Base-by-base conservation (phyloP, 768 basidiomycete species). In the Sarcodon aspratus region DNA sequence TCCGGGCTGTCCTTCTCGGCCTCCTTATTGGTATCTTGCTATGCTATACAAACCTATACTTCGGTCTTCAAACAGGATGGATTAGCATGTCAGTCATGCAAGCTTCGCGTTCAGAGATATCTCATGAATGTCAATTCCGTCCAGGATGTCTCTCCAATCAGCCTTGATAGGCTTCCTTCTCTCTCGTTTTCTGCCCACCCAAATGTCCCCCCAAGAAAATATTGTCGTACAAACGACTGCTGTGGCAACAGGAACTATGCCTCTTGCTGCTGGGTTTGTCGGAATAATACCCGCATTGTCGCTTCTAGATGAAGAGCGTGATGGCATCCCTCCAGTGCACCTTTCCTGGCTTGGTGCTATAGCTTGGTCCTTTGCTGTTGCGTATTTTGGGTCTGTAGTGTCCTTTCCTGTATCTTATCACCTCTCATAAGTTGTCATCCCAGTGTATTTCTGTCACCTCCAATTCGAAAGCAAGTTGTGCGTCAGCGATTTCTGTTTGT, bases 151-250 rank as follows among this genome's bases (percentile, higher is more conserved):
- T 8, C 75, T 95, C 27, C 93, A 97, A 59, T 94, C 92, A 0
- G 89, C 94, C 9, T 73, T 98, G 34, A 83, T 98, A 33, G 95
- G 93, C 4, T 96, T 85, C 62, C 78, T 94, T 4, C 60, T 95
- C 44, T 92, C 92, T 49, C 73, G 79, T 47, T 67, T 87, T 54
- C 69, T 92, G 6, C 80, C 82, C 1, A 71, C 65, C 3, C 84
- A 84, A 0, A 74, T 94, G 33, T 82, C 82, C n/a, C 82, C 92
- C 0, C 90, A 93, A 65, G 91, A 97, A 62, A 85, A 95, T 50
- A 85, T 96, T 15, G 88, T 98, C 0, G 74, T 96, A 2, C 94
- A 98, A 61, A 96, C 95, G 0, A 94, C 90, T 0, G 93, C 95
- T 0, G 93, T 94, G 2, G 95, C 94, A 1, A 97, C 93, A 1